A percentile compares a stretch with the other conserved stretches of the same genome.
Conservation (phyloP, 2,329 filamentous ascomycete genomes). For the Colletotrichum ledebouriae region DNA sequence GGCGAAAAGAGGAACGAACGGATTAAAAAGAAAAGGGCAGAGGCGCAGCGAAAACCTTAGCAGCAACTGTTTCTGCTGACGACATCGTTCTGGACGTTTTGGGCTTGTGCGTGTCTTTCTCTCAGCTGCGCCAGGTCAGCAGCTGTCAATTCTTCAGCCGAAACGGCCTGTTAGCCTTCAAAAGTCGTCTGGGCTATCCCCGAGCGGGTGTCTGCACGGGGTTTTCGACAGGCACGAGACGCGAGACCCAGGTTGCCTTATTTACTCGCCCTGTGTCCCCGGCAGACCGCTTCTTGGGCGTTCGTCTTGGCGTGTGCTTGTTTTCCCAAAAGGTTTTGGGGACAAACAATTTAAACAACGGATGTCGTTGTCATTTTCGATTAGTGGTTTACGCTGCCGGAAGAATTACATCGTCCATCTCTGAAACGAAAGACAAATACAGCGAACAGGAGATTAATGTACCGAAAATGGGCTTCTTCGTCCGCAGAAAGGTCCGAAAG, state of each 20-base stretch:
- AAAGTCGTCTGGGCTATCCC: no score
- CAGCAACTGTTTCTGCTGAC: constrained; percentile 22
- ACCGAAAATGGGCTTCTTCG: constrained; percentile 49
- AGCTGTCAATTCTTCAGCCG: no score
- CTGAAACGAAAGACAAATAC: no score
- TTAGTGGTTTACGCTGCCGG: background rate
- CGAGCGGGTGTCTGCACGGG: no score
- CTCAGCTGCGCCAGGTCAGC: constrained; percentile 20
- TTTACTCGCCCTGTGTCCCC: background rate
- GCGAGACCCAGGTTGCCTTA: constrained; percentile 3
- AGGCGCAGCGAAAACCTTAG: background rate
- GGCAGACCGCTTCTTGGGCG: background rate
- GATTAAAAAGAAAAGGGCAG: background rate
- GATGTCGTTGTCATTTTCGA: background rate
- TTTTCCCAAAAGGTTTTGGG: constrained; percentile 3
- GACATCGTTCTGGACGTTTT: constrained; percentile 6
- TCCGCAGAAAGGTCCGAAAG: constrained; percentile 46
- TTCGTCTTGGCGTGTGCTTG: constrained; percentile 19
- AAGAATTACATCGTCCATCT: no score
- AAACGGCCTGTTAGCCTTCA: no score
- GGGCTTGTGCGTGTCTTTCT: background rate
- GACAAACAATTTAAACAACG: background rate
- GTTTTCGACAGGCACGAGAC: background rate
- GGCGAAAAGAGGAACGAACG: no score
- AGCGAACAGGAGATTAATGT: background rate